Evolutionary conservation across 2,329 filamentous ascomycete species (phyloP), one percentile per base, ranked within the genome.

Genomic region (Paecilomyces sp.): DNA sequence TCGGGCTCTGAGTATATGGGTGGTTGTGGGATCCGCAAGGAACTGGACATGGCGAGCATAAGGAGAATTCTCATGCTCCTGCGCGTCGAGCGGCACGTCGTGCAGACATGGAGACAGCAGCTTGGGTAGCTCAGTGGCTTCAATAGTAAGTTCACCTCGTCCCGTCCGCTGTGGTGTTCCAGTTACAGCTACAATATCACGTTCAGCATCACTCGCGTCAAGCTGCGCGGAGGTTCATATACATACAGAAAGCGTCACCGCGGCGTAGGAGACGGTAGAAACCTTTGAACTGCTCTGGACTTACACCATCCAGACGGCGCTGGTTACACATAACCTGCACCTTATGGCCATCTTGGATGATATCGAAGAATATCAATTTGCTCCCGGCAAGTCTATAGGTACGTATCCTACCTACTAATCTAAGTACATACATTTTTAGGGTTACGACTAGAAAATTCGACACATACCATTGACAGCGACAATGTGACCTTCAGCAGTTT

Each of bases 21-120:
- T 79, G 2, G 86, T 82, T 47, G 83, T 77, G 34, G 81, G 82
- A 72, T 93, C 90, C 59, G 93, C 87, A 31, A 97, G 83, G 74
- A 96, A 85, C 74, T 97, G 91, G 47, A 96, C 83, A 76, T 97
- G 92, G 24, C 91, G 90, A 65, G 89, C 86, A 63, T 88, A 85
- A 47, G 88, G 87, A 64, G 86, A 86, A 36, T 85, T 89, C 72
- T 93, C 89, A 51, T 85, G 81, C 69, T 92, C 86, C 55, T 82
- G 81, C 55, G 95, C 79, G 58, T 82, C 82, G 34, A 86, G 80
- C 0, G 94, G 94, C 13, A 96, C 81, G 64, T 88, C 87, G 65
- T 93, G 89, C 61, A 97, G 80, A 65, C 88, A 87, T 0, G 92
- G 92, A 13, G 91, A 85, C 54, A 96, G 77, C 11, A 96, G 79